These are phyloP conservation scores for Silene vulgaris DNA, from an alignment of 179 eudicot species.

Conservation along the genomic window DNA sequence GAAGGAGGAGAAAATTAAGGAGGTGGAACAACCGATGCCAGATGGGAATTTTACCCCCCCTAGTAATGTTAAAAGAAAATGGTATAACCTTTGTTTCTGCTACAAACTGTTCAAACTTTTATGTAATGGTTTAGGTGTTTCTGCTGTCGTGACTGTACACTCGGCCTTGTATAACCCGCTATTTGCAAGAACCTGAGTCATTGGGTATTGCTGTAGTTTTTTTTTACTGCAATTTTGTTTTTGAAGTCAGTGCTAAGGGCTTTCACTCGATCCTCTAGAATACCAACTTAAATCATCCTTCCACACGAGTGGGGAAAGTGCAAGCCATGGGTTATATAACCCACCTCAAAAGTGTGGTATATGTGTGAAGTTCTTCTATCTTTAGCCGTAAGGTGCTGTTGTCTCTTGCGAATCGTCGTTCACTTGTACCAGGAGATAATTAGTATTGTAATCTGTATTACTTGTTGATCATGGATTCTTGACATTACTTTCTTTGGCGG, in stretches of 20 bases:
- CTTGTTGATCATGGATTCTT: too few species aligned
- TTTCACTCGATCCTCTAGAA: too few species aligned
- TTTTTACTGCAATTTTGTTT: neutral
- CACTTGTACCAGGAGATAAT: too few species aligned
- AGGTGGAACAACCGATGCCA: conserved; percentile 47
- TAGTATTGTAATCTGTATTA: too few species aligned
- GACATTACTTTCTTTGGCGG: too few species aligned
- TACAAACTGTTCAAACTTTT: neutral
- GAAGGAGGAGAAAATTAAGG: conserved; percentile 62
- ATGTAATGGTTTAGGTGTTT: neutral
- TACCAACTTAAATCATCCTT: too few species aligned
- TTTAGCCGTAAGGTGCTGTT: neutral
- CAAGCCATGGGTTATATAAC: too few species aligned
- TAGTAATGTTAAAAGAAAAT: conserved; percentile 48
- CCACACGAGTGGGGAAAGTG: too few species aligned
- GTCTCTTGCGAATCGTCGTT: neutral
- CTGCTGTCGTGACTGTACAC: too few species aligned
- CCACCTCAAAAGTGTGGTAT: too few species aligned
- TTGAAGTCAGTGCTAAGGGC: too few species aligned
- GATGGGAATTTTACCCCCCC: conserved; percentile 51
- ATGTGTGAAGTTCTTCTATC: conserved; percentile 2
- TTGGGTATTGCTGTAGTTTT: neutral
- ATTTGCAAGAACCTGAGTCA: neutral
- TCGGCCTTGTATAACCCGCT: too few species aligned
- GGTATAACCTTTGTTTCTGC: conserved; percentile 41